Conservation (phyloP, 2,329 filamentous ascomycete species). For the Stagonosporopsis vannaccii region DNA sequence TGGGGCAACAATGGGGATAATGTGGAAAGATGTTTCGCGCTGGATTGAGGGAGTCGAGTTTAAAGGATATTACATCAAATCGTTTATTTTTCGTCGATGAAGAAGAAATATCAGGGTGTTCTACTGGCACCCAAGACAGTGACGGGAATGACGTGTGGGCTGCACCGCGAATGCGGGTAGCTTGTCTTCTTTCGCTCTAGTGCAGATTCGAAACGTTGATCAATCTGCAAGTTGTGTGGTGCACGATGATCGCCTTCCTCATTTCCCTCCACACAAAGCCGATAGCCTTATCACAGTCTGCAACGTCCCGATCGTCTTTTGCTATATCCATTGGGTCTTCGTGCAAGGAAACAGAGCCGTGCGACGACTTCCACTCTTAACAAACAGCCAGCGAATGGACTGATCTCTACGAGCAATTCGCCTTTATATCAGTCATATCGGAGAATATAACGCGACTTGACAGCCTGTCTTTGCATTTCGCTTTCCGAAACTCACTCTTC, state of each 20-base stretch:
- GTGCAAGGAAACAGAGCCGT: neutral
- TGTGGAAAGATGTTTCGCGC: slow-evolving; percentile 66
- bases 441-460: slow-evolving; percentile 5
- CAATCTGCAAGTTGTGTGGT: slow-evolving; percentile 10
- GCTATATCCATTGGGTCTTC: neutral
- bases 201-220: slow-evolving; percentile 14
- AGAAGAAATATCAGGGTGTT: neutral
- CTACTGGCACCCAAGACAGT: neutral
- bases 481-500: neutral
- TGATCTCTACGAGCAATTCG: neutral
- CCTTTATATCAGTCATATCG: neutral
- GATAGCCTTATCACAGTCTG: slow-evolving; percentile 1
- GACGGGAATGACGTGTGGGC: slow-evolving; percentile 16
- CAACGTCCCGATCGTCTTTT: neutral
- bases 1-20: slow-evolving; percentile 66
- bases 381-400: neutral
- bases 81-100: neutral
- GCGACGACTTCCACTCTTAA: neutral
- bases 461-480: neutral
- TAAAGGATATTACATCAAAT: neutral
- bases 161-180: neutral
- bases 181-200: slow-evolving; percentile 2
- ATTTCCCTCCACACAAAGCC: slow-evolving; percentile 7
- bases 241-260: slow-evolving; percentile 6
- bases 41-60: slow-evolving; percentile 34